phyloP scores from a whole-genome alignment of 192 early-diverging fungal species.

The Jimgerdemannia lactiflua region DNA sequence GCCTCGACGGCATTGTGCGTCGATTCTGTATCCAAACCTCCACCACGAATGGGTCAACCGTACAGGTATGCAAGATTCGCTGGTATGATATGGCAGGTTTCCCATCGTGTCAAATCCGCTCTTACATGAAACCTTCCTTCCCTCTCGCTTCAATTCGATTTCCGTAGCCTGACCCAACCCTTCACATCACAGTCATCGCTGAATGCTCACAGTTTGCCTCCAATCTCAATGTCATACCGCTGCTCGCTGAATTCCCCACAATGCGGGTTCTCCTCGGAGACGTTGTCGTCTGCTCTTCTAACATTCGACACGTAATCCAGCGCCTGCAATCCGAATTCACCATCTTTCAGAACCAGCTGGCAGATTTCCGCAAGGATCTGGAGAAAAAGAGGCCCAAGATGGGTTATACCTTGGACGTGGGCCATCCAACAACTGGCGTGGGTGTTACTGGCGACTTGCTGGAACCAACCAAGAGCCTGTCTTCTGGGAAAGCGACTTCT shows the following conservation, averaged over 20 bases:
- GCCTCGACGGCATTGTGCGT: conserved; percentile 25
- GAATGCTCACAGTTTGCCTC: conserved; percentile 62
- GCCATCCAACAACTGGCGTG: conserved; percentile 14
- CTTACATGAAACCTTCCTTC: not conserved
- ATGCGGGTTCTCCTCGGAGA: conserved; percentile 54
- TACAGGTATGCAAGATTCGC: not conserved
- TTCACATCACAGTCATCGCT: conserved; percentile 53
- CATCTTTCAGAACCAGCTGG: conserved; percentile 40
- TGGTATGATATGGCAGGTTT: not conserved
- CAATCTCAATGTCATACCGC: conserved; percentile 52
- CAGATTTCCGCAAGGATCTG: conserved; percentile 40
- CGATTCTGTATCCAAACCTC: conserved; percentile 29
- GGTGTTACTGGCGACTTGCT: conserved; percentile 4
- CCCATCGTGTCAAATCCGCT: too few species aligned
- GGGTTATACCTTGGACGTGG: conserved; percentile 43
- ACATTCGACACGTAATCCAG: conserved; percentile 31
- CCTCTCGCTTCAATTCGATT: not conserved
- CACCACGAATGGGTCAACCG: not conserved
- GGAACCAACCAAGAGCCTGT: not conserved
- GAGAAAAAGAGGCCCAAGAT: conserved; percentile 30
- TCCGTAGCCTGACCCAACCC: conserved; percentile 21
- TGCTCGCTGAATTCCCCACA: conserved; percentile 54
- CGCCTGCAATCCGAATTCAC: conserved; percentile 33
- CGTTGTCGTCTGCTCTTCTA: conserved; percentile 33
- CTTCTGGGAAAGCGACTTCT: not conserved